Evolutionary conservation across 2,329 filamentous ascomycete species (phyloP), one percentile per base, ranked within the genome.

Genomic region (Tolypocladium inflatum): DNA sequence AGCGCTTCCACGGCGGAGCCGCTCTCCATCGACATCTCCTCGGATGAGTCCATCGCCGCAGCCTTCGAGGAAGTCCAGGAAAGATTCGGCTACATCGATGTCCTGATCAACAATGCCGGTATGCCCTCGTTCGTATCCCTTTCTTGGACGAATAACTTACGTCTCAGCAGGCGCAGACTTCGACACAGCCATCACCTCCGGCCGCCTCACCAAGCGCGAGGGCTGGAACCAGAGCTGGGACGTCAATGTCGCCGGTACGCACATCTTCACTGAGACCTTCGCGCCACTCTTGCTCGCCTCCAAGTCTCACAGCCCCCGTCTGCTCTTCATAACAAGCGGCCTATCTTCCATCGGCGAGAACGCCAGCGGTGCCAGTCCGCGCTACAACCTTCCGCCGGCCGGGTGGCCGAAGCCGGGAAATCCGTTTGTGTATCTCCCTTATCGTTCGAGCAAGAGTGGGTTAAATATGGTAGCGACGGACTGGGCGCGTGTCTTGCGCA

Each of bases 381-480:
- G 43, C 19, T 50, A 50, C 21, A 21, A 11, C n/a, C 43, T 50
- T 8, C 21, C 43, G 21, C 43, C 43, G 10, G n/a, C 10, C 6
- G 43, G 43, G 21, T 50, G 43, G 43, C 43, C 43, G n/a, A 50
- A 50, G 21, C 43, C 23, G 11, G 11, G 43, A 21, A 23, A 21
- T 26, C 43, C 42, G 42, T 45, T 45, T 23, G 21, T 50, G 26
- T 50, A 50, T 26, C 43, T 50, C 4, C 23, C 43, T 26, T 60
- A 58, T 17, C 42, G 59, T 2, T 50, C 42, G 30, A 53, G 45
- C 55, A 60, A 60, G 43, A 57, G 57, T 3, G 59, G 57, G 1
- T 38, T 59, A 26, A 60, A 60, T 33, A 58, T 60, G 57, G 42
- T 60, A 48, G 56, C 58, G 59, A 23, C 48, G 17, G 57, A 58